Evolutionary conservation across 257 asterid genomes (phyloP).

Genomic region (Leonotis leonurus): DNA sequence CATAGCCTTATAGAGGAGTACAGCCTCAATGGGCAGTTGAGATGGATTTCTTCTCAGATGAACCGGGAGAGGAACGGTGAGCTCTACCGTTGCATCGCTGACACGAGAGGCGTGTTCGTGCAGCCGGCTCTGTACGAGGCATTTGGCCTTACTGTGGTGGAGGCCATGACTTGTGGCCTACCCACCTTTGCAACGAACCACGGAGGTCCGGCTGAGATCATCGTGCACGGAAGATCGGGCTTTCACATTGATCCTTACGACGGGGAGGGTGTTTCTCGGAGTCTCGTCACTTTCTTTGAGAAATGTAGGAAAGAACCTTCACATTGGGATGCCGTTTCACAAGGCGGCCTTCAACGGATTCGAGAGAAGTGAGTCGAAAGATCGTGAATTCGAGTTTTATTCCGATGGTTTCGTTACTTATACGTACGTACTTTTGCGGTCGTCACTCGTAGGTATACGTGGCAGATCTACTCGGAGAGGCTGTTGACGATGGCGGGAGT

Average conservation of each 20-base stretch:
- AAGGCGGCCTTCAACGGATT: slow-evolving; percentile 69
- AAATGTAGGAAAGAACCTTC: slow-evolving; percentile 58
- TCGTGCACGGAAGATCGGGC: slow-evolving; percentile 75
- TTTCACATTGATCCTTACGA: slow-evolving; percentile 94
- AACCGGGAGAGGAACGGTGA: slow-evolving; percentile 94
- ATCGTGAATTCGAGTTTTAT: no score
- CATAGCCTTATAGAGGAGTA: slow-evolving; percentile 60
- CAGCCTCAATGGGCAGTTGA: slow-evolving; percentile 71
- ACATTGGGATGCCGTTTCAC: slow-evolving; percentile 64
- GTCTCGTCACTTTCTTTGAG: slow-evolving; percentile 65
- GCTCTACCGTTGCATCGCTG: slow-evolving; percentile 84
- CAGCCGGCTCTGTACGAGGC: slow-evolving; percentile 98
- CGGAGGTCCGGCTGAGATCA: slow-evolving; percentile 98
- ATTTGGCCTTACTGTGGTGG: slow-evolving; percentile 90
- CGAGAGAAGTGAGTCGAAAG: slow-evolving; percentile 58
- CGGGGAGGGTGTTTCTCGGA: slow-evolving; percentile 63
- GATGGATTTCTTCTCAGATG: slow-evolving; percentile 99
- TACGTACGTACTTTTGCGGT: no score
- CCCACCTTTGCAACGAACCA: slow-evolving; percentile 83
- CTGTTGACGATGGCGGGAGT: slow-evolving; percentile 82
- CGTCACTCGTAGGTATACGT: slow-evolving; percentile 80
- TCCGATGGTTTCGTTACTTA: not conserved
- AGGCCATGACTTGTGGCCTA: slow-evolving; percentile 96
- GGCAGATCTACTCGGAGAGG: slow-evolving; percentile 88
- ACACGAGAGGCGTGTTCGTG: slow-evolving; percentile 78